phyloP scores from a whole-genome alignment of 768 basidiomycete genomes.

The Tylopilus sp. region DNA sequence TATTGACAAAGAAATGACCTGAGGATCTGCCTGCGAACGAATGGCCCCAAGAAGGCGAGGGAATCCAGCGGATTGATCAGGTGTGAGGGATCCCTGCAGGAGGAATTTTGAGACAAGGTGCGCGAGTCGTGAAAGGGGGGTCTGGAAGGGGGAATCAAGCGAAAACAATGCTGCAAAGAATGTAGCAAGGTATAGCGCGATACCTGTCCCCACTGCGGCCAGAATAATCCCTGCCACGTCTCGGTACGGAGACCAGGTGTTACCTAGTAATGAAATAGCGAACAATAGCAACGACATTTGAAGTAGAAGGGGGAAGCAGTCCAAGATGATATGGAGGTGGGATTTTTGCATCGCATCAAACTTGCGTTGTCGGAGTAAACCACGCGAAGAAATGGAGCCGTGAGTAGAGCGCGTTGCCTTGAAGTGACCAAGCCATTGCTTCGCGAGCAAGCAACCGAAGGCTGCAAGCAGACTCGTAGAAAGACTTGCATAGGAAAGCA shows the following conservation, averaged over 20 bases:
- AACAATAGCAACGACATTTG: background rate
- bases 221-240: background rate
- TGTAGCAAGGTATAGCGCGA: background rate
- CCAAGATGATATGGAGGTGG: background rate
- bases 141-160: background rate
- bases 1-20: background rate
- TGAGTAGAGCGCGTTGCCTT: too few relatives aligned
- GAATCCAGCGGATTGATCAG: background rate
- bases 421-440: too few relatives aligned
- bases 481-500: too few relatives aligned
- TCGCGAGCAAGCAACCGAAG: too few relatives aligned
- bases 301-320: background rate
- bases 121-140: background rate
- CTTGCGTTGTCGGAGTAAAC: too few relatives aligned
- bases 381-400: too few relatives aligned
- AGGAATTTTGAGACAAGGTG: background rate
- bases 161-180: background rate
- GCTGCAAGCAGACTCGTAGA: too few relatives aligned
- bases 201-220: too few relatives aligned
- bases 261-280: background rate
- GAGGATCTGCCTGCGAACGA: background rate
- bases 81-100: background rate
- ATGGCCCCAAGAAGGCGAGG: background rate
- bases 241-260: background rate
- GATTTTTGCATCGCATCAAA: too few relatives aligned